These are phyloP conservation scores for Leccinum boreale DNA, from an alignment of 768 basidiomycete genomes.

Conservation along the genomic window DNA sequence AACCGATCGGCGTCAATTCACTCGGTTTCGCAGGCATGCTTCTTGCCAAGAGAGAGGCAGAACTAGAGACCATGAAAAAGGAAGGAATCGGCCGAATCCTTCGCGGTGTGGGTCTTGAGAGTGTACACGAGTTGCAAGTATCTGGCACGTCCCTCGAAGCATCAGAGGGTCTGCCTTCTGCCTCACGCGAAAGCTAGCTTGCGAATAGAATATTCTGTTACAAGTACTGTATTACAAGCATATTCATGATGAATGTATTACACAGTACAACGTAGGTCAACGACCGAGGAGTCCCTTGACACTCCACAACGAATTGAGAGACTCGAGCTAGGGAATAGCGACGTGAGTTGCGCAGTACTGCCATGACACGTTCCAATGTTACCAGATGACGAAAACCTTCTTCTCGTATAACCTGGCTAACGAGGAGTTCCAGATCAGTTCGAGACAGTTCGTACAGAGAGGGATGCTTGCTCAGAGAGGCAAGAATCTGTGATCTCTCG, in stretches of 20 bases:
- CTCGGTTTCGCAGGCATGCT: conserved; percentile 89
- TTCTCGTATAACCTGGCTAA: conserved; percentile 63
- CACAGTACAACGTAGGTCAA: conserved; percentile 4
- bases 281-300: conserved; percentile 38
- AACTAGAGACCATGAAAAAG: conserved; percentile 64
- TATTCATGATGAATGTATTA: neutral
- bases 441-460: conserved; percentile 53
- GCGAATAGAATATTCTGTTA: neutral
- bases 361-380: conserved; percentile 16
- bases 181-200: neutral
- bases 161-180: conserved; percentile 14
- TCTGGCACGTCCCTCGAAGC: conserved; percentile 42
- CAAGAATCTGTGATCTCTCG: conserved; percentile 26
- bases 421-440: conserved; percentile 50
- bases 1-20: conserved; percentile 71
- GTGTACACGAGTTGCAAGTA: conserved; percentile 65
- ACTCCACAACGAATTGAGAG: conserved; percentile 52
- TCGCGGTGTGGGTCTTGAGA: conserved; percentile 58
- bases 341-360: conserved; percentile 10
- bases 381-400: conserved; percentile 80
- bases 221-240: neutral
- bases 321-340: conserved; percentile 43
- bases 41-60: conserved; percentile 78
- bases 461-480: conserved; percentile 43
- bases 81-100: conserved; percentile 65